Base-by-base conservation (phyloP, 208 protist species). In the Leishmania amazonensis region DNA sequence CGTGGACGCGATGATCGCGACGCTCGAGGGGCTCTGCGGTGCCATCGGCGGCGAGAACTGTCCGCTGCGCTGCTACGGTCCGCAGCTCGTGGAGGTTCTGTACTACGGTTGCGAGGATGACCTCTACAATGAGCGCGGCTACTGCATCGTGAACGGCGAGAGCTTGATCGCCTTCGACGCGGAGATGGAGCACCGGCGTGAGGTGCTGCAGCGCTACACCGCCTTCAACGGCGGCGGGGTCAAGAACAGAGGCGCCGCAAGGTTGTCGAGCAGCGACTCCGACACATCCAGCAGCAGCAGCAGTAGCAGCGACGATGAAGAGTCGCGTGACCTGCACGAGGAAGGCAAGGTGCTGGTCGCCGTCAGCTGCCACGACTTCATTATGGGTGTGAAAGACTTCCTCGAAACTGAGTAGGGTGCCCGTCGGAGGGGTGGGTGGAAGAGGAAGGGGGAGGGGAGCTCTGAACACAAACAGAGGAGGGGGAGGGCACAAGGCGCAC, bases 71-170 rank as follows among this genome's bases (percentile, higher is more conserved):
- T 62, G 40, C 62, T 78, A 87, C 80, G 90, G 84, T 2, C 85
- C 89, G 57, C 72, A 87, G 80, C 83, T 97, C 67, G 70, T 96
- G 68, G 88, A 95, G 83, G 84, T 87, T 60, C 87, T 97, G 6
- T 94, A 94, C 84, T 93, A 91, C 79, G 87, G 85, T 78, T 96
- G 92, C 80, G 87, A 94, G 35, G 87, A 94, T 17, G 89, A 89
- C 13, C 72, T 95, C 40, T 96, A 95, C 76, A 77, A 91, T 47
- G 86, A 92, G 78, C 90, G 91, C 28, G 91, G 89, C 28, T 97
- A 94, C 83, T 97, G 94, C 83, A 94, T 96, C 53, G 91, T 97
- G 47, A 94, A 85, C 51, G 91, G 87, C 17, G 83, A 94, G 51
- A 89, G 88, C 2, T 87, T 97, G 15, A 86, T 96, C 35, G 83